Evolutionary conservation across 805 yeast species (phyloP).

Genomic region (Grigorovia humatica): DNA sequence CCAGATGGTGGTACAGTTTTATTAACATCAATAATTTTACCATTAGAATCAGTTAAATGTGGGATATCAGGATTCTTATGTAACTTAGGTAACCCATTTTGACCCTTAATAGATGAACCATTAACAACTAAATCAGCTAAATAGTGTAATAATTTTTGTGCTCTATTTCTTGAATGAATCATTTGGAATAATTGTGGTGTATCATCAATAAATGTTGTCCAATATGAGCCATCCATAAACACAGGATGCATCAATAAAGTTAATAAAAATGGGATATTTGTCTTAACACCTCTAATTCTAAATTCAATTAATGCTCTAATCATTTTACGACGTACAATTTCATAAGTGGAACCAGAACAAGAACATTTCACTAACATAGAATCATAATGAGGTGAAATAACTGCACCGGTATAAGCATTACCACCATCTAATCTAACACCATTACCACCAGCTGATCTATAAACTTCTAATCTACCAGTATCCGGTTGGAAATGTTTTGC

Average conservation of each 20-base stretch:
- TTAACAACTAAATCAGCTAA: slow-evolving; percentile 90
- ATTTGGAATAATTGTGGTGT: slow-evolving; percentile 92
- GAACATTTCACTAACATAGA: slow-evolving; percentile 97
- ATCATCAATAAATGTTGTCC: slow-evolving; percentile 98
- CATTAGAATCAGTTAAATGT: slow-evolving; percentile 49
- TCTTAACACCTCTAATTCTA: slow-evolving; percentile 97
- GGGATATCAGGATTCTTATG: slow-evolving; percentile 70
- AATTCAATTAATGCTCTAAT: slow-evolving; percentile 92
- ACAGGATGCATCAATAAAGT: slow-evolving; percentile 86
- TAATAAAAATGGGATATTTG: slow-evolving; percentile 91
- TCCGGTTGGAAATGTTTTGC: slow-evolving; percentile 95
- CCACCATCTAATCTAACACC: slow-evolving; percentile 99
- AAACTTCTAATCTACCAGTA: slow-evolving; percentile 95
- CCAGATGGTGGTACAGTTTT: slow-evolving; percentile 56
- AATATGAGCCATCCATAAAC: slow-evolving; percentile 76
- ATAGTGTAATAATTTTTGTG: slow-evolving; percentile 84
- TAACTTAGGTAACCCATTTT: slow-evolving; percentile 83
- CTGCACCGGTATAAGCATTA: slow-evolving; percentile 94
- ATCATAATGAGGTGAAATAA: slow-evolving; percentile 94
- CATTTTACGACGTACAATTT: slow-evolving; percentile 96
- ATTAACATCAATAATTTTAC: slow-evolving; percentile 50
- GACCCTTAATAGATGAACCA: slow-evolving; percentile 94
- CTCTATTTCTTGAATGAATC: slow-evolving; percentile 93
- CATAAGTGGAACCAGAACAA: slow-evolving; percentile 94
- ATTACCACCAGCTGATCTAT: slow-evolving; percentile 98